Evolutionary conservation across 345 rosid genomes (phyloP).

Genomic region (Firmiana major): DNA sequence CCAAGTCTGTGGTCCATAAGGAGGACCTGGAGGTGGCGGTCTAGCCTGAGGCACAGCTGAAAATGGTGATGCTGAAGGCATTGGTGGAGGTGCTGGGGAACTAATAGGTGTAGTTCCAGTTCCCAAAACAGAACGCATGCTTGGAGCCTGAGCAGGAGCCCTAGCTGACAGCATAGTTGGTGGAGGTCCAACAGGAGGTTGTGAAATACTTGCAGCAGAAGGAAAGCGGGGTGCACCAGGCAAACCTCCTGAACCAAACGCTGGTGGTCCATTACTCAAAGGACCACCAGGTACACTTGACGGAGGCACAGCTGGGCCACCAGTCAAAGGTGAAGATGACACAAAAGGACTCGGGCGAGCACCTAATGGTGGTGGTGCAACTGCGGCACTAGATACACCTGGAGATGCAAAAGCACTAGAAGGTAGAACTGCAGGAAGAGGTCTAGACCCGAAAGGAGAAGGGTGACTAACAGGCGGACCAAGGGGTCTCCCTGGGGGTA

Average conservation of each 20-base stretch:
- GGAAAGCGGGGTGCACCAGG: slow-evolving; percentile 43
- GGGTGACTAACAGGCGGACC: slow-evolving; percentile 40
- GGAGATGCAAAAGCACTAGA: slow-evolving; percentile 30
- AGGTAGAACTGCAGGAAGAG: slow-evolving; percentile 37
- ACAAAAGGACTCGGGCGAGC: slow-evolving; percentile 46
- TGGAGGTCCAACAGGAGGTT: slow-evolving; percentile 45
- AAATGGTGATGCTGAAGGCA: slow-evolving; percentile 37
- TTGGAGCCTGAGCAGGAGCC: slow-evolving; percentile 48
- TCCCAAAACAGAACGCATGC: slow-evolving; percentile 39
- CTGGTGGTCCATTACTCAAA: slow-evolving; percentile 49
- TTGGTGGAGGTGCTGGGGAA: slow-evolving; percentile 39
- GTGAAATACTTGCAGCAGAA: slow-evolving; percentile 35
- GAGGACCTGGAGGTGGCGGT: slow-evolving; percentile 43
- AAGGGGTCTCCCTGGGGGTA: slow-evolving; percentile 49
- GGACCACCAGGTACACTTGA: slow-evolving; percentile 30
- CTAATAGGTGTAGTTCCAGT: slow-evolving; percentile 32
- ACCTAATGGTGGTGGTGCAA: slow-evolving; percentile 40
- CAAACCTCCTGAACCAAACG: slow-evolving; percentile 31
- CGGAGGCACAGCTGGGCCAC: slow-evolving; percentile 38
- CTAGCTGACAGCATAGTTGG: slow-evolving; percentile 36
- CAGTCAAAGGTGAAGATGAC: slow-evolving; percentile 37
- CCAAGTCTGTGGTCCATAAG: slow-evolving; percentile 67
- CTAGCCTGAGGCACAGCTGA: slow-evolving; percentile 46
- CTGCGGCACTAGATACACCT: slow-evolving; percentile 28
- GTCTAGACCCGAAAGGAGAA: slow-evolving; percentile 49